A percentile compares a stretch with the other conserved stretches of the same genome.
phyloP scores from a whole-genome alignment of 2,329 filamentous ascomycete genomes.

The Aquanectria penicillioides region DNA sequence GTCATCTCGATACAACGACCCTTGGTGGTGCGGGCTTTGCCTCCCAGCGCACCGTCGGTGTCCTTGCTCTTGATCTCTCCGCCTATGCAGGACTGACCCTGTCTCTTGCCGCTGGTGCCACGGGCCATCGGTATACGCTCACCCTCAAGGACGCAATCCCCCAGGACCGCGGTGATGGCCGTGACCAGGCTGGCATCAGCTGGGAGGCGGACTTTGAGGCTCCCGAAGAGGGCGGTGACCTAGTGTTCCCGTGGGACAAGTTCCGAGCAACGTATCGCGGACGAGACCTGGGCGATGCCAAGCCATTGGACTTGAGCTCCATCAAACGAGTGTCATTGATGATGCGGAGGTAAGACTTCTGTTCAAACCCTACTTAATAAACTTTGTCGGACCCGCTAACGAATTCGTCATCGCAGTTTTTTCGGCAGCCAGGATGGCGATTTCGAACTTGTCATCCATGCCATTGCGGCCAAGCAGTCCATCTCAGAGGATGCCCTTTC shows the following conservation, averaged over 20 bases:
- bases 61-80: slow-evolving; percentile 70
- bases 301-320: slow-evolving; percentile 65
- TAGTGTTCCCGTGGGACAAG: slow-evolving; percentile 71
- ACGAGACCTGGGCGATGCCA: slow-evolving; percentile 67
- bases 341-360: slow-evolving; percentile 75
- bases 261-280: slow-evolving; percentile 81
- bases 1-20: slow-evolving; percentile 76
- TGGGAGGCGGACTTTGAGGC: slow-evolving; percentile 78
- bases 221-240: slow-evolving; percentile 39
- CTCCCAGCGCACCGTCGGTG: slow-evolving; percentile 75
- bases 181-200: slow-evolving; percentile 76
- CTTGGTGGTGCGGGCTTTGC: slow-evolving; percentile 86
- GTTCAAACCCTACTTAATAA: no score
- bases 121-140: slow-evolving; percentile 75
- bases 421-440: slow-evolving; percentile 78
- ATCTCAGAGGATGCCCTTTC: not conserved
- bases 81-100: slow-evolving; percentile 70
- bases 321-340: slow-evolving; percentile 79
- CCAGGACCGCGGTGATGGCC: slow-evolving; percentile 67
- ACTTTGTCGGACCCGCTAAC: no score
- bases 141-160: slow-evolving; percentile 77
- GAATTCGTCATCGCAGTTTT: slow-evolving; percentile 63
- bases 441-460: slow-evolving; percentile 56
- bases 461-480: slow-evolving; percentile 42
- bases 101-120: slow-evolving; percentile 61